Evolutionary conservation across 1,139 yeast species (phyloP).

Genomic region (Sugiyamaella neomexicana): DNA sequence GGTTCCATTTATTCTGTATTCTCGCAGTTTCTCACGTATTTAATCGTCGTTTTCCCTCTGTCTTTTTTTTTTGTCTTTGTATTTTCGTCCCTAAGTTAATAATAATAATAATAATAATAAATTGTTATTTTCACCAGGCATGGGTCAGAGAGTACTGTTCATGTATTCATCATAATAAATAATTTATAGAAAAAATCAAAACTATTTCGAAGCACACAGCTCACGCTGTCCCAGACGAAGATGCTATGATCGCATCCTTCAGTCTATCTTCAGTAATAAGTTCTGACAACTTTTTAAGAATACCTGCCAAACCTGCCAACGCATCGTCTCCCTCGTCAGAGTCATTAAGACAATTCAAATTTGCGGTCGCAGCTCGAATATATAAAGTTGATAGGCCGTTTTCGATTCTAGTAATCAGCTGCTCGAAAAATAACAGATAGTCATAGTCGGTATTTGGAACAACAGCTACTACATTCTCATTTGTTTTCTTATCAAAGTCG

Average conservation of each 20-base stretch:
- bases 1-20: not conserved
- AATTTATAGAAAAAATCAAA: not conserved
- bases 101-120: constrained; percentile 1
- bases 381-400: constrained; percentile 40
- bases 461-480: constrained; percentile 24
- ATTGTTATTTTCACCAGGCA: too few relatives aligned
- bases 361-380: constrained; percentile 27
- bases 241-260: not conserved
- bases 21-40: not conserved
- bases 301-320: constrained; percentile 24
- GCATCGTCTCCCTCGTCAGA: constrained; percentile 9
- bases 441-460: constrained; percentile 41
- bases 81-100: not conserved
- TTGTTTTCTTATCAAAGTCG: constrained; percentile 37
- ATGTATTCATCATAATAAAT: not conserved
- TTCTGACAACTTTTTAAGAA: constrained; percentile 18
- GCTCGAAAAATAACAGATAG: constrained; percentile 54
- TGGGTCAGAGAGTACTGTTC: not conserved
- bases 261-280: constrained; percentile 7
- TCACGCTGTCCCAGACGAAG: not conserved
- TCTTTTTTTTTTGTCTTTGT: not conserved
- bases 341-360: constrained; percentile 17
- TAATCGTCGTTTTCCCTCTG: constrained; percentile 1
- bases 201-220: too few relatives aligned
- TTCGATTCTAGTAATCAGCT: constrained; percentile 64